Percentiles rank a stretch among this genome's conserved stretches.
Conservation (phyloP, 2,329 filamentous ascomycete genomes). For the Aspergillus fijiensis region DNA sequence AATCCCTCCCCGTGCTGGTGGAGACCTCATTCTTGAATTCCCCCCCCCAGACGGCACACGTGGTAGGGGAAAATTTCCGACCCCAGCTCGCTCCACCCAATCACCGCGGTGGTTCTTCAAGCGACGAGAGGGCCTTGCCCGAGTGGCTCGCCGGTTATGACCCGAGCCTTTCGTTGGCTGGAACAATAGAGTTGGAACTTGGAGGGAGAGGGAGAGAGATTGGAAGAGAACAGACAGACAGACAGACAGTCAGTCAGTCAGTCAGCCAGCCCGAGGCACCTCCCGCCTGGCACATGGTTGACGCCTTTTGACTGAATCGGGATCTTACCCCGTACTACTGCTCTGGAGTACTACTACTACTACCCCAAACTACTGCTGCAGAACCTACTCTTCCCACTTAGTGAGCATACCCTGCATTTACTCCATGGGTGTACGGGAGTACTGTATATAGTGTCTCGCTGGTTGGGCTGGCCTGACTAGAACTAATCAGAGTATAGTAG, state of each 20-base stretch:
- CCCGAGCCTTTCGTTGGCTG: slow-evolving; percentile 29
- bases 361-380: too few relatives aligned
- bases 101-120: background rate
- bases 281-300: background rate
- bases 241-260: too few relatives aligned
- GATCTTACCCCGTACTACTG: background rate
- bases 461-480: too few relatives aligned
- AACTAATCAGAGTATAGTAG: too few relatives aligned
- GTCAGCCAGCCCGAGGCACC: background rate
- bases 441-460: too few relatives aligned
- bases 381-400: too few relatives aligned
- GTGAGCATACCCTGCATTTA: background rate
- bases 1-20: background rate
- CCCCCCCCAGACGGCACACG: background rate
- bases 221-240: too few relatives aligned
- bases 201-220: too few relatives aligned
- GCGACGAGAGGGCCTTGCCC: background rate
- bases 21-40: too few relatives aligned
- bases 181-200: background rate
- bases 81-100: background rate
- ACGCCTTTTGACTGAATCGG: background rate
- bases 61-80: slow-evolving; percentile 3
- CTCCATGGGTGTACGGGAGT: too few relatives aligned
- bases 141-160: slow-evolving; percentile 16
- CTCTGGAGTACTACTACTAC: too few relatives aligned